A percentile compares a stretch with the other conserved stretches of the same genome.
Evolutionary conservation across 148 eudicot species (phyloP).

Genomic region (Chenopodium quinoa): DNA sequence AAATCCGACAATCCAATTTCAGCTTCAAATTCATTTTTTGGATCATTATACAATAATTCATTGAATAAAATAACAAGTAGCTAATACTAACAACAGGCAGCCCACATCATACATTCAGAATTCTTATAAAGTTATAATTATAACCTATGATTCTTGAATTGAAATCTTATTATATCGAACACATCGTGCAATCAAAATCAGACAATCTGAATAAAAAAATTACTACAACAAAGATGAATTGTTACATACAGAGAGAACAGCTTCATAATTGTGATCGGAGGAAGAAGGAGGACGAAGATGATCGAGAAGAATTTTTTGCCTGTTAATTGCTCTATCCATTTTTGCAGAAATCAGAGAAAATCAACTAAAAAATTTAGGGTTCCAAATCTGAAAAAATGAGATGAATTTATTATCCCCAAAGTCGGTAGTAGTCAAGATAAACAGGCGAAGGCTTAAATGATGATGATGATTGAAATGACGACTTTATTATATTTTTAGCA

Average conservation of each 20-base stretch:
- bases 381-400: neutral
- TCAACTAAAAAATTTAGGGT: neutral
- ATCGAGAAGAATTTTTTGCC: conserved; percentile 42
- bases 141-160: neutral
- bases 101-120: too few relatives aligned
- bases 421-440: conserved; percentile 1
- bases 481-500: neutral
- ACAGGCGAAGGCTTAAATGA: neutral
- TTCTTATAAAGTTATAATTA: too few relatives aligned
- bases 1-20: neutral
- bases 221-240: neutral
- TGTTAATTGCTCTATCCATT: conserved; percentile 50
- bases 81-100: neutral
- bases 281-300: conserved; percentile 48
- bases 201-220: neutral
- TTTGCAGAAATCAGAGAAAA: neutral
- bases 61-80: too few relatives aligned
- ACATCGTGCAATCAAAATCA: too few relatives aligned
- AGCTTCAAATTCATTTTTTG: neutral
- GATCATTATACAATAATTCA: too few relatives aligned
- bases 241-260: conserved; percentile 35
- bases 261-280: conserved; percentile 34
- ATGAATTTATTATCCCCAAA: neutral
- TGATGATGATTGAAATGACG: neutral
- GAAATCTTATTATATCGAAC: too few relatives aligned